Base-by-base conservation (phyloP, 129 eudicot genomes). In the sunflower (Helianthus annuus) region DNA sequence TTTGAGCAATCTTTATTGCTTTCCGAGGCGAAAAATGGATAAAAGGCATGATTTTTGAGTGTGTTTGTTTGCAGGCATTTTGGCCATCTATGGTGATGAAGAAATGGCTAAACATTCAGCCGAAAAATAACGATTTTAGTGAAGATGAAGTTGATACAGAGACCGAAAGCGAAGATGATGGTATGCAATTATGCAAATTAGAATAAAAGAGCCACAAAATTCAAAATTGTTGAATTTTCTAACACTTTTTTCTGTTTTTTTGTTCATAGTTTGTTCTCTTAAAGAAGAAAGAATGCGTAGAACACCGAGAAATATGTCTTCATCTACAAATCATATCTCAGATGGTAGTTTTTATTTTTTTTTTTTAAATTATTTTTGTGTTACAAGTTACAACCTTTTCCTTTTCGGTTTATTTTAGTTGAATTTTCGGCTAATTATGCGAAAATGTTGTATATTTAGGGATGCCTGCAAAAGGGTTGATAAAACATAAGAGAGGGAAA, bases 61-160 rank as follows among this genome's bases (percentile, higher is more conserved):
- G 17, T 63, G 68, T 42, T 68, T 57, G 70, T 66, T 71, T 66
- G 59, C 78, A 87, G 97, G 70, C 91, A 10, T 95, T 90, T 72
- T 90, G 97, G 99, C 99, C 99, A 8, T 84, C 99, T 17, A 75
- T 95, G 72, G 91, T 94, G 80, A 95, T 95, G 97, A 95, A 95
- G 84, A 95, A 95, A 84, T 95, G 99, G 99, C 81, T 95, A 46
- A 95, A 95, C 75, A 88, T 95, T 44, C 84, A 79, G 60, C 99
- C 97, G 1, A 77, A 88, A 72, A 85, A 73, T 73, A 65, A 86
- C 71, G 99, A 95, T 69, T 95, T 90, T 52, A 95, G 99, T 73
- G 99, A 95, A 82, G 99, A 95, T 86, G 99, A 95, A 81, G 83
- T 81, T 55, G 97, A 90, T 61, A 80, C 99, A 70, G 96, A 89